Conservation (phyloP, 768 basidiomycete genomes). For the Boletus rubescentipes region DNA sequence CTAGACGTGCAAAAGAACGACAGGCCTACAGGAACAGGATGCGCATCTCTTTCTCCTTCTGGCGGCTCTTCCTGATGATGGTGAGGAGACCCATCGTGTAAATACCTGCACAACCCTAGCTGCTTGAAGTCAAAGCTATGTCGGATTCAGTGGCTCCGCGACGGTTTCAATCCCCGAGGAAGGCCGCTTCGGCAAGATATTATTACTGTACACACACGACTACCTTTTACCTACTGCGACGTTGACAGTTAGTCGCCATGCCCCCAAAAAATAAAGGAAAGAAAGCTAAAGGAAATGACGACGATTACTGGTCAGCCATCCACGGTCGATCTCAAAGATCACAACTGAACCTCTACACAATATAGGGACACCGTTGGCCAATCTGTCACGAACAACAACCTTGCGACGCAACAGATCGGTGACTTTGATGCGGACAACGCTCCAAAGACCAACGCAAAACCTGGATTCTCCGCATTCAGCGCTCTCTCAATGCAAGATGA, state of each 20-base stretch:
- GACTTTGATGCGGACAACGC: slow-evolving; percentile 45
- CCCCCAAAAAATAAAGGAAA: slow-evolving; percentile 80
- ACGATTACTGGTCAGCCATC: slow-evolving; percentile 68
- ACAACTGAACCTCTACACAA: slow-evolving; percentile 12
- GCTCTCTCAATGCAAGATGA: slow-evolving; percentile 43
- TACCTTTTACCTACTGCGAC: background rate
- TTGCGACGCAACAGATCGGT: slow-evolving; percentile 26
- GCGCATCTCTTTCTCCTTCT: slow-evolving; percentile 96
- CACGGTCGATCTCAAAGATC: slow-evolving; percentile 16
- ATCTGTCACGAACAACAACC: slow-evolving; percentile 45
- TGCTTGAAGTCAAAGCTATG: background rate
- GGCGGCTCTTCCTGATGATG: slow-evolving; percentile 93
- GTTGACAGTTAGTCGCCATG: slow-evolving; percentile 16
- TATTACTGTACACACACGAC: background rate
- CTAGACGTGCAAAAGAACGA: slow-evolving; percentile 3
- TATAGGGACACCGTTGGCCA: slow-evolving; percentile 67
- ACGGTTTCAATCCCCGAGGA: slow-evolving; percentile 13
- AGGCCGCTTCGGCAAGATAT: slow-evolving; percentile 18
- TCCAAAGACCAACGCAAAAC: slow-evolving; percentile 28
- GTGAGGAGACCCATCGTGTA: slow-evolving; percentile 85
- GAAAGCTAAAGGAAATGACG: slow-evolving; percentile 79
- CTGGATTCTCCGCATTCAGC: slow-evolving; percentile 53
- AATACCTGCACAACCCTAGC: background rate
- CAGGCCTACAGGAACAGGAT: slow-evolving; percentile 81
- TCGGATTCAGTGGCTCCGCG: slow-evolving; percentile 5